Evolutionary conservation across 2,329 filamentous ascomycete genomes (phyloP).

Genomic region (Diaporthe aspalathi): DNA sequence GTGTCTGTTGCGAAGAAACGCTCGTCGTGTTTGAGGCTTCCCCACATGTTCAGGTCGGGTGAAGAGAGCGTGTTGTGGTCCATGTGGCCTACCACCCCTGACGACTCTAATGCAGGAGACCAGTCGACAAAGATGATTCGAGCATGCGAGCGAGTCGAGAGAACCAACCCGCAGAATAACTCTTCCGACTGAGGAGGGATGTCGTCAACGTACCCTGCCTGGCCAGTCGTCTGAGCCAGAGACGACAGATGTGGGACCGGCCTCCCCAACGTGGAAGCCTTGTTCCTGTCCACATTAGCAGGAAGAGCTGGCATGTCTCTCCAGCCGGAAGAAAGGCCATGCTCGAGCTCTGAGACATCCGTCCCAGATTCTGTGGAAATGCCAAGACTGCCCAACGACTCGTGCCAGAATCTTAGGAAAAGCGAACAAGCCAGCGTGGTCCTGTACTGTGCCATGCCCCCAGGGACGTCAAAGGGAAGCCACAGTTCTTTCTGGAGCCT

Average conservation of each 20-base stretch:
- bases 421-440: conserved; percentile 91
- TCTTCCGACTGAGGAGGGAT: conserved; percentile 90
- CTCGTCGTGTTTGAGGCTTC: conserved; percentile 84
- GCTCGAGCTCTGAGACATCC: conserved; percentile 2
- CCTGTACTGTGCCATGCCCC: conserved; percentile 96
- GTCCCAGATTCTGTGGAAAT: not conserved
- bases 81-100: conserved; percentile 62
- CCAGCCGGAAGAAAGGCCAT: not conserved
- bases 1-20: conserved; percentile 91
- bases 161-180: conserved; percentile 77
- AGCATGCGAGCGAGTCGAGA: conserved; percentile 17
- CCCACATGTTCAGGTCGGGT: conserved; percentile 90
- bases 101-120: not conserved
- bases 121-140: conserved; percentile 12
- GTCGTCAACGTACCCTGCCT: conserved; percentile 96
- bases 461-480: conserved; percentile 88
- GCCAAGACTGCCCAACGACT: not conserved
- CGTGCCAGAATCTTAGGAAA: conserved; percentile 89
- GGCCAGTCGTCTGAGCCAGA: conserved; percentile 90
- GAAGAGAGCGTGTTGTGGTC: conserved; percentile 82
- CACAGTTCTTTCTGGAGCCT: conserved; percentile 88
- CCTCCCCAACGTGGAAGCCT: conserved; percentile 78
- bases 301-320: conserved; percentile 7
- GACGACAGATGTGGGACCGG: conserved; percentile 87
- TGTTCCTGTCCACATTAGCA: conserved; percentile 68